phyloP scores from a whole-genome alignment of 257 asterid genomes.

The Nicotiana knightiana region DNA sequence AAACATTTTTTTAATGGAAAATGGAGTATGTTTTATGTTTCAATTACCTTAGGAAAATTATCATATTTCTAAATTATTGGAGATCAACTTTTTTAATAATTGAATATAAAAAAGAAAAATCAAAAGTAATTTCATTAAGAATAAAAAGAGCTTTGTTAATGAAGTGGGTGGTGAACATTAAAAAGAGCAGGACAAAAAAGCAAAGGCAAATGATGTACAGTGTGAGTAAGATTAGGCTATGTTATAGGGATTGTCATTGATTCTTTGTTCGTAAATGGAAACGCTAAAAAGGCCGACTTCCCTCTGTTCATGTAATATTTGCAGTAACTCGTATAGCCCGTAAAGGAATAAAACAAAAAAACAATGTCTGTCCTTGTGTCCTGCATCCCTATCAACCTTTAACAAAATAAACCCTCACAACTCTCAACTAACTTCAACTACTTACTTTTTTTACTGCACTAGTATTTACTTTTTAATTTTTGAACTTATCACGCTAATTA shows the following conservation, averaged over 20 bases:
- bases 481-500: not conserved
- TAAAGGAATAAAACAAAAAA: not conserved
- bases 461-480: not conserved
- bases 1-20: not conserved
- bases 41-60: not conserved
- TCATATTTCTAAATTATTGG: not conserved
- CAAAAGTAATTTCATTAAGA: no score
- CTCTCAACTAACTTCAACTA: slow-evolving; percentile 1
- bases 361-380: not conserved
- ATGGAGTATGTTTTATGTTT: not conserved
- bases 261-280: not conserved
- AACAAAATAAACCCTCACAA: not conserved
- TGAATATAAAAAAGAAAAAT: no score
- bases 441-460: not conserved
- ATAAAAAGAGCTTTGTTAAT: not conserved
- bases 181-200: not conserved
- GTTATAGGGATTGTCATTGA: slow-evolving; percentile 9
- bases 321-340: not conserved
- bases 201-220: not conserved
- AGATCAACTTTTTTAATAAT: no score
- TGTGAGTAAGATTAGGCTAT: not conserved
- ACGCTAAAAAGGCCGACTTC: not conserved
- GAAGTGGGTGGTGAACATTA: not conserved
- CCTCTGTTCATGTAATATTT: not conserved
- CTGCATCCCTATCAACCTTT: not conserved